Percentiles rank a stretch among this genome's conserved stretches.
phyloP scores from a whole-genome alignment of 305 asterid species.

The Fraxinus paxiana region DNA sequence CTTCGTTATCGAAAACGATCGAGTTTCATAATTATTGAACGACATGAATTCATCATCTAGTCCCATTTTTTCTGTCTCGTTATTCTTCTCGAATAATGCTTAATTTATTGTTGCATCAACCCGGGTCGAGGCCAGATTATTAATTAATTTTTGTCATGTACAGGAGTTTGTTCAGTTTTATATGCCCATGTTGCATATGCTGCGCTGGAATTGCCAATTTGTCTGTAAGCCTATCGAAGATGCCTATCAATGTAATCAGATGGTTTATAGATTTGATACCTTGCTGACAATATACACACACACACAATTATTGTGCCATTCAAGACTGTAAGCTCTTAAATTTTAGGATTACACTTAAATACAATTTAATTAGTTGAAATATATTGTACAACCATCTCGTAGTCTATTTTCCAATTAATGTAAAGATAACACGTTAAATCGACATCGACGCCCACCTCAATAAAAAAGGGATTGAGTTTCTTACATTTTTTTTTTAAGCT shows the following conservation, averaged over 20 bases:
- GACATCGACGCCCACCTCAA: too few species aligned
- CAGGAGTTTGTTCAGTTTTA: constrained; percentile 38
- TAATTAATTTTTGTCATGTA: neutral
- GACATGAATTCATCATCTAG: neutral
- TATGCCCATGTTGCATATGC: constrained; percentile 58
- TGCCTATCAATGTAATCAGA: constrained; percentile 36
- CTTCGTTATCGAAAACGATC: neutral
- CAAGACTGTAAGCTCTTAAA: neutral
- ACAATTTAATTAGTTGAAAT: neutral
- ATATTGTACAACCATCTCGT: neutral
- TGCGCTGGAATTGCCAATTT: constrained; percentile 40
- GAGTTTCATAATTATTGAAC: neutral
- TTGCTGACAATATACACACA: constrained; percentile 29
- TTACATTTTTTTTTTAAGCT: too few species aligned
- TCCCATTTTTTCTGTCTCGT: too few species aligned
- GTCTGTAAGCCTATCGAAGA: constrained; percentile 36
- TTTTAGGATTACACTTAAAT: neutral
- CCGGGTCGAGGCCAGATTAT: neutral
- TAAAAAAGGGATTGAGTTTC: too few species aligned
- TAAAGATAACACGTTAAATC: too few species aligned
- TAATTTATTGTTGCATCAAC: neutral
- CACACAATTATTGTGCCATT: too few species aligned
- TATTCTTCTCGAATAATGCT: neutral
- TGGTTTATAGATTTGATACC: constrained; percentile 48
- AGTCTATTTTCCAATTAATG: too few species aligned